Conservation (phyloP, 345 rosid species). For the Camelina sativa region DNA sequence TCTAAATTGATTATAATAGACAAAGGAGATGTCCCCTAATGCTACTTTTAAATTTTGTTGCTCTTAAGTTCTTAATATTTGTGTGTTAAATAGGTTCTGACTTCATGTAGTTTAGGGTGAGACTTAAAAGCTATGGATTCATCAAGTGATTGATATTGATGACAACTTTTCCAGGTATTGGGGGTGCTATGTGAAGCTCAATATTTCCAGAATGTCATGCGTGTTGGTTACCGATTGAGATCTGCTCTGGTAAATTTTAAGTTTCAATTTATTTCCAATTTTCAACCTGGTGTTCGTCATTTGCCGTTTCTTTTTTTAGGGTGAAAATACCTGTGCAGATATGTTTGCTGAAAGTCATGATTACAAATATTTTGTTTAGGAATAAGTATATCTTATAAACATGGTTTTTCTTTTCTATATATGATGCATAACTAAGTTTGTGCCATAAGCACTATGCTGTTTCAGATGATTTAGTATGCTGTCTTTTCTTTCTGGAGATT, state of each 20-base stretch:
- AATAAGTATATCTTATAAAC: slow-evolving; percentile 11
- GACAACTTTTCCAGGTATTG: slow-evolving; percentile 59
- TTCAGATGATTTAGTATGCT: background rate
- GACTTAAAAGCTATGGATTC: background rate
- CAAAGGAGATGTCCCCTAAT: background rate
- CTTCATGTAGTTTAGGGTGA: slow-evolving; percentile 2
- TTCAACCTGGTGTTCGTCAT: slow-evolving; percentile 20
- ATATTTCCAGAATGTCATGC: slow-evolving; percentile 99
- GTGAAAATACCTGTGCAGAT: slow-evolving; percentile 1
- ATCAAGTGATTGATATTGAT: slow-evolving; percentile 26
- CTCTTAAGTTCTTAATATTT: background rate
- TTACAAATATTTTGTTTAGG: slow-evolving; percentile 15
- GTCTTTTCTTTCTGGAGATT: background rate
- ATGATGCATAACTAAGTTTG: slow-evolving; percentile 21
- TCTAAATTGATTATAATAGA: slow-evolving; percentile 10
- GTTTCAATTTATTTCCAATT: slow-evolving; percentile 18
- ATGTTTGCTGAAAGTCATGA: slow-evolving; percentile 16
- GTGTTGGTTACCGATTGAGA: slow-evolving; percentile 93
- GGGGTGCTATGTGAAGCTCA: slow-evolving; percentile 97
- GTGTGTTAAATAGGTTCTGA: slow-evolving; percentile 1
- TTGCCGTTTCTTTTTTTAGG: slow-evolving; percentile 9
- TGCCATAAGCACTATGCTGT: background rate
- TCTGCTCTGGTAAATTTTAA: slow-evolving; percentile 76
- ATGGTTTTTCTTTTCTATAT: background rate
- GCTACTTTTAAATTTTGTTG: slow-evolving; percentile 10